These are phyloP conservation scores for Cinnamomum chago DNA, from an alignment of 164 flowering plant species.

Conservation along the genomic window DNA sequence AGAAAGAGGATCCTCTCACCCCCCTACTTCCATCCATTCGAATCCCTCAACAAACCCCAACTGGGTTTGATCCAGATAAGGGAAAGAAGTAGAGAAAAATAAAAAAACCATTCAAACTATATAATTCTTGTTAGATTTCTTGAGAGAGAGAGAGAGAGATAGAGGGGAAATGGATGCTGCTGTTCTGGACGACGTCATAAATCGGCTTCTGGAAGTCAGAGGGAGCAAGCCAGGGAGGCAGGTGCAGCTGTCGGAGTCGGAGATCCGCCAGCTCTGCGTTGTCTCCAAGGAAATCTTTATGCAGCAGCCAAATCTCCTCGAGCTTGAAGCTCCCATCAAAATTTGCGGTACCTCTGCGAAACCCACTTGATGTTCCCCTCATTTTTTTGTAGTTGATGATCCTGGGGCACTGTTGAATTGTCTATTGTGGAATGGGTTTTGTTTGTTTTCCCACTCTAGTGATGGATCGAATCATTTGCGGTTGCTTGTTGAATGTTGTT, in stretches of 20 bases:
- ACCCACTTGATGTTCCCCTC: not conserved
- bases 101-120: not conserved
- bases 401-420: slow-evolving; percentile 3
- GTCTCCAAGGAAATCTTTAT: slow-evolving; percentile 61
- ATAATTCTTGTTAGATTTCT: not conserved
- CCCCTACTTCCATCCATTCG: slow-evolving; percentile 4
- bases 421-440: slow-evolving; percentile 1
- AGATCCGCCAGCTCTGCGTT: slow-evolving; percentile 63
- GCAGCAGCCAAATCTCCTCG: slow-evolving; percentile 65
- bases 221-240: slow-evolving; percentile 59
- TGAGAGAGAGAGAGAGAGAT: not conserved
- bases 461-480: not conserved
- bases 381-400: not conserved
- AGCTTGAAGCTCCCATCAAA: slow-evolving; percentile 84
- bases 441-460: not conserved
- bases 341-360: slow-evolving; percentile 54
- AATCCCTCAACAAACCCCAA: not conserved
- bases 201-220: slow-evolving; percentile 54
- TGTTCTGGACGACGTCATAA: slow-evolving; percentile 57
- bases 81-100: not conserved
- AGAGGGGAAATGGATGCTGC: slow-evolving; percentile 38
- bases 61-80: not conserved
- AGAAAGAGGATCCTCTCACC: slow-evolving; percentile 1
- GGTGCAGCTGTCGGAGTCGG: slow-evolving; percentile 72
- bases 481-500: not conserved